Percentiles rank a stretch among this genome's conserved stretches.
phyloP scores from a whole-genome alignment of 768 basidiomycete genomes.

The Boletus coccyginus region DNA sequence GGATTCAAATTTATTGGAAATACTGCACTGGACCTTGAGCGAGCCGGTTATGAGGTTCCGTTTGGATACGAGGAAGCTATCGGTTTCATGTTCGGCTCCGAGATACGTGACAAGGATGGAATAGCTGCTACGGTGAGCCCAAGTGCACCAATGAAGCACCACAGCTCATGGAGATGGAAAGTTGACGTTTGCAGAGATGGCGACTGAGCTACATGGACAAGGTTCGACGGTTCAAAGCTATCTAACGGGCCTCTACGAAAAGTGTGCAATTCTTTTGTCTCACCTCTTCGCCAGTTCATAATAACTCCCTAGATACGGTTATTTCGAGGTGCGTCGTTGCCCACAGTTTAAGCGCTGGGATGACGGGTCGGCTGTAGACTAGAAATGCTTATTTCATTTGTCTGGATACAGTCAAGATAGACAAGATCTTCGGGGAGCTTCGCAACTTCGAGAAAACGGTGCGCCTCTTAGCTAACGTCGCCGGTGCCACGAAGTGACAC shows the following conservation, averaged over 20 bases:
- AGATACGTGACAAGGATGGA: slow-evolving; percentile 86
- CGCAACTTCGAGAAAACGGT: slow-evolving; percentile 52
- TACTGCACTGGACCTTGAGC: slow-evolving; percentile 62
- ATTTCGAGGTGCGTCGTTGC: slow-evolving; percentile 54
- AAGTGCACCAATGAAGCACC: neutral
- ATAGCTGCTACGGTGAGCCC: slow-evolving; percentile 69
- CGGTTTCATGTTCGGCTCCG: slow-evolving; percentile 82
- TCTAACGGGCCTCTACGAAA: slow-evolving; percentile 60
- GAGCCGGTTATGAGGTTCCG: slow-evolving; percentile 64
- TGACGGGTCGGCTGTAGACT: slow-evolving; percentile 43
- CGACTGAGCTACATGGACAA: slow-evolving; percentile 43
- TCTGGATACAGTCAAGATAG: slow-evolving; percentile 59
- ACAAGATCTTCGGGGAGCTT: slow-evolving; percentile 65
- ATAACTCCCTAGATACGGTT: slow-evolving; percentile 57
- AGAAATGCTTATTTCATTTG: slow-evolving; percentile 84
- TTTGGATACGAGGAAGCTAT: slow-evolving; percentile 95
- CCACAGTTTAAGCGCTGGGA: neutral
- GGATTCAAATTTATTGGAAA: slow-evolving; percentile 94
- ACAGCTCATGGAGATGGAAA: slow-evolving; percentile 25
- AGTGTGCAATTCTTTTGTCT: slow-evolving; percentile 37
- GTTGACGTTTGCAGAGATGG: slow-evolving; percentile 72
- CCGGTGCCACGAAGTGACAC: neutral
- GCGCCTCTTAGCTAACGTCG: slow-evolving; percentile 2
- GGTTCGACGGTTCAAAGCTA: slow-evolving; percentile 56
- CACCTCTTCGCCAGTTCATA: neutral